Conservation (phyloP, 2,329 filamentous ascomycete genomes). For the Xylaria sp. region DNA sequence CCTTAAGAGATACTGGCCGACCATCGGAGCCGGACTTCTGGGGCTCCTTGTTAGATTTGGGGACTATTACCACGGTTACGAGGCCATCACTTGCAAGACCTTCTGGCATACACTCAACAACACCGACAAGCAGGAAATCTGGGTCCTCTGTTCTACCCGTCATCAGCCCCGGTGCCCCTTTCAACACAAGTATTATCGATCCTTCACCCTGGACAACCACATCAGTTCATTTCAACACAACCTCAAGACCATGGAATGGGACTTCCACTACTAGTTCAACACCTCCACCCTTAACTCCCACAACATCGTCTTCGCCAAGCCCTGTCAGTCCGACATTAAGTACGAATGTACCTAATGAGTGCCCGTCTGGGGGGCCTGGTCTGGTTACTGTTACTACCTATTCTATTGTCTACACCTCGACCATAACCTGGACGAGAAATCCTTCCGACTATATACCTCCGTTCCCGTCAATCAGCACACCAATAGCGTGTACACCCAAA, state of each 20-base stretch:
- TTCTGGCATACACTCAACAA: slow-evolving; percentile 17
- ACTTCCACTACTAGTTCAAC: slow-evolving; percentile 18
- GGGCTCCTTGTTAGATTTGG: slow-evolving; percentile 18
- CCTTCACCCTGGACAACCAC: slow-evolving; percentile 9
- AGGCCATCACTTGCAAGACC: slow-evolving; percentile 24
- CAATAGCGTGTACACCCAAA: slow-evolving; percentile 41
- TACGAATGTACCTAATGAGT: slow-evolving; percentile 22
- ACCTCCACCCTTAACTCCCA: slow-evolving; percentile 8
- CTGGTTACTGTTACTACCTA: slow-evolving; percentile 44
- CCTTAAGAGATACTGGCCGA: slow-evolving; percentile 5
- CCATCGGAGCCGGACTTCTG: slow-evolving; percentile 6
- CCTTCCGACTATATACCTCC: slow-evolving; percentile 50
- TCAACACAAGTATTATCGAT: neutral
- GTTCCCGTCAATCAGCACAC: slow-evolving; percentile 45
- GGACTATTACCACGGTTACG: slow-evolving; percentile 26
- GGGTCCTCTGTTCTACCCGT: neutral
- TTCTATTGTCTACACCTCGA: slow-evolving; percentile 52
- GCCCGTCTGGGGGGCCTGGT: slow-evolving; percentile 28
- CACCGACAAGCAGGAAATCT: slow-evolving; percentile 9
- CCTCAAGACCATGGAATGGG: slow-evolving; percentile 23
- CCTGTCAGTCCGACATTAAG: slow-evolving; percentile 5
- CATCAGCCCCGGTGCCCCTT: slow-evolving; percentile 4
- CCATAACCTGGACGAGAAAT: slow-evolving; percentile 52
- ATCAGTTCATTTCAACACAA: slow-evolving; percentile 14
- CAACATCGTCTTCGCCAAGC: slow-evolving; percentile 6